Evolutionary conservation across 164 flowering plant species (phyloP), one percentile per base, ranked within the genome.

Genomic region (Aristolochia californica): DNA sequence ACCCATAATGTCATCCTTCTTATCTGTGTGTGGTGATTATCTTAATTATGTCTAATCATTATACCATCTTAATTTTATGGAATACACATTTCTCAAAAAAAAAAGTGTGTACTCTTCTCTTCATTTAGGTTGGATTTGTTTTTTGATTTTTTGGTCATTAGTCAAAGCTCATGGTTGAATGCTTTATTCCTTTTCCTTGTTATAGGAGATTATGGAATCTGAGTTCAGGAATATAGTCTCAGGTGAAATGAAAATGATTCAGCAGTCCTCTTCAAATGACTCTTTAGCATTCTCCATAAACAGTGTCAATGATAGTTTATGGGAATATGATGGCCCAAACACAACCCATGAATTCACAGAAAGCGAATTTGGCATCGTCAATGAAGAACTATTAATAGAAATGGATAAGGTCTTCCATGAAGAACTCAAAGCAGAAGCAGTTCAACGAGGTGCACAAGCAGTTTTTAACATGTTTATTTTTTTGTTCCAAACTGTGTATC

Each of bases 341-440:
- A 52, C 60, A 56, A 73, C 77, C 57, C 68, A 67, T 70, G 64
- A 72, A 58, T 50, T 57, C 27, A 26, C 57, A 15, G 69, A 68
- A 69, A 80, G 75, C 1, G 91, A 88, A 27, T 73, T 86, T 53
- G 90, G 80, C 64, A 95, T 86, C 24, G 76, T 91, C 30, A 43
- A 87, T 53, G 88, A 83, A 65, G 96, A 88, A 26, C 77, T 91
- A 30, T 40, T 91, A 73, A 62, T 86, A 60, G 93, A 86, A 73
- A 83, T 91, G 93, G 89, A 91, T 54, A 80, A 79, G 58, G 72
- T 87, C 8, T 85, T 91, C 62, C 85, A 88, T 69, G 85, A 84
- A 60, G 95, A 88, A 75, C 75, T 82, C 56, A 45, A 55, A 23
- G 34, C 26, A 13, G 77, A 84, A 50, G 48, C 70, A 22, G 53